Percentiles rank a stretch among this genome's conserved stretches.
Evolutionary conservation across 306 rosid species (phyloP).

Genomic region (Oxytropis ochrocephala): DNA sequence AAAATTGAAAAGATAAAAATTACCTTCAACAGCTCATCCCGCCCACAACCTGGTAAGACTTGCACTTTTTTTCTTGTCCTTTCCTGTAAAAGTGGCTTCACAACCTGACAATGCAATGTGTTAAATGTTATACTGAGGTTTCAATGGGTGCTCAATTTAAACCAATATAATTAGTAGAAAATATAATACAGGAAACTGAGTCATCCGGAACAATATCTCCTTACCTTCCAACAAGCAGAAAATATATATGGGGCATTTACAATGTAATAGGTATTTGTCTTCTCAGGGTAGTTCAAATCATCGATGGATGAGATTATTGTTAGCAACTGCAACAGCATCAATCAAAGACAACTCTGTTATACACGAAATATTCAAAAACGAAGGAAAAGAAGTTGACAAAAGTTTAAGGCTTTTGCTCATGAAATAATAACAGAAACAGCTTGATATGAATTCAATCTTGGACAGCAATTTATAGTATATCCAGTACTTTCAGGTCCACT

Average conservation of each 20-base stretch:
- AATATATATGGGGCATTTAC: conserved; percentile 84
- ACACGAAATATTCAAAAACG: not conserved
- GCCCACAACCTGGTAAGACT: conserved; percentile 76
- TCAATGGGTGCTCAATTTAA: conserved; percentile 1
- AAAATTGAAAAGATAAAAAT: not conserved
- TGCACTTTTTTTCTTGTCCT: conserved; percentile 85
- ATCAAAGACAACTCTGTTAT: conserved; percentile 17
- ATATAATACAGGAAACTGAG: not conserved
- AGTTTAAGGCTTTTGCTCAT: not conserved
- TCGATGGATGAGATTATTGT: conserved; percentile 79
- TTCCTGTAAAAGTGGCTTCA: conserved; percentile 96
- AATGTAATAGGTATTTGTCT: conserved; percentile 76
- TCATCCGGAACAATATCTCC: conserved; percentile 15
- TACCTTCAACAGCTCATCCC: conserved; percentile 89
- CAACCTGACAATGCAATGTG: conserved; percentile 50
- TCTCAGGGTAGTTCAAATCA: conserved; percentile 97
- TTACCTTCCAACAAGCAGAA: conserved; percentile 97
- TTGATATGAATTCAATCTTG: not conserved
- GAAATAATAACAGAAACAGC: not conserved
- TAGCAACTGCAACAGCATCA: conserved; percentile 53
- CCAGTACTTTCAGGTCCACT: not conserved
- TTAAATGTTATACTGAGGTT: not conserved
- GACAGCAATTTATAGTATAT: not conserved
- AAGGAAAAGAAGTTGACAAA: not conserved
- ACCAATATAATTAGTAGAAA: not conserved